Conservation (phyloP, 805 yeast species). For the Torulaspora microellipsoides region DNA sequence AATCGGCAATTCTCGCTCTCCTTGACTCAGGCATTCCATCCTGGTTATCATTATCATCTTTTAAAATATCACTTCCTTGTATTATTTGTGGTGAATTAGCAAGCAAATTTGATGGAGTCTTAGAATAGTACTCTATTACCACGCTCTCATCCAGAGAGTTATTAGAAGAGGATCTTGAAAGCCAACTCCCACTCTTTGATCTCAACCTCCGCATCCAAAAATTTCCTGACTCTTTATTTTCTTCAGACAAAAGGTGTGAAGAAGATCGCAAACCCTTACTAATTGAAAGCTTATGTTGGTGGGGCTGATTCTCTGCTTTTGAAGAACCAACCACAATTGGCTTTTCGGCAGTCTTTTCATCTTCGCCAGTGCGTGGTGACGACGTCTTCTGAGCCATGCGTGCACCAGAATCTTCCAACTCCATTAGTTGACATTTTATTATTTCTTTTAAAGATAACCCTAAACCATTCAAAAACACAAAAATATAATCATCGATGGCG, state of each 20-base stretch:
- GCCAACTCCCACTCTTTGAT: constrained; percentile 7
- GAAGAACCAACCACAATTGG: too few relatives aligned
- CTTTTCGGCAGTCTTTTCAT: too few relatives aligned
- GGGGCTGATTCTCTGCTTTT: too few relatives aligned
- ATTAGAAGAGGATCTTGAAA: not conserved
- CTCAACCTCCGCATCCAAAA: constrained; percentile 8
- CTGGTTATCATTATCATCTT: constrained; percentile 1
- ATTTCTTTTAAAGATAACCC: constrained; percentile 39
- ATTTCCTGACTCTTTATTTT: constrained; percentile 1
- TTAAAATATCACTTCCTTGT: not conserved
- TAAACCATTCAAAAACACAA: constrained; percentile 58
- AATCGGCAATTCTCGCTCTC: constrained; percentile 8
- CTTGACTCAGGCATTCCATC: not conserved
- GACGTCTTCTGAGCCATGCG: not conserved
- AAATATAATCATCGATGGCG: constrained; percentile 63
- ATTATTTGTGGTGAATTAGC: not conserved
- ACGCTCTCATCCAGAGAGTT: constrained; percentile 1
- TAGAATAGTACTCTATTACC: constrained; percentile 3
- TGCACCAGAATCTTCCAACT: constrained; percentile 9
- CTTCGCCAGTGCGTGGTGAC: too few relatives aligned
- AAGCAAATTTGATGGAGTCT: not conserved
- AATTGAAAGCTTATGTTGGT: not conserved
- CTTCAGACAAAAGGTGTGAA: not conserved
- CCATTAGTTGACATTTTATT: constrained; percentile 32
- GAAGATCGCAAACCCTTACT: not conserved